Evolutionary conservation across 2,329 filamentous ascomycete genomes (phyloP).

Genomic region (Colletotrichum theobromicola): DNA sequence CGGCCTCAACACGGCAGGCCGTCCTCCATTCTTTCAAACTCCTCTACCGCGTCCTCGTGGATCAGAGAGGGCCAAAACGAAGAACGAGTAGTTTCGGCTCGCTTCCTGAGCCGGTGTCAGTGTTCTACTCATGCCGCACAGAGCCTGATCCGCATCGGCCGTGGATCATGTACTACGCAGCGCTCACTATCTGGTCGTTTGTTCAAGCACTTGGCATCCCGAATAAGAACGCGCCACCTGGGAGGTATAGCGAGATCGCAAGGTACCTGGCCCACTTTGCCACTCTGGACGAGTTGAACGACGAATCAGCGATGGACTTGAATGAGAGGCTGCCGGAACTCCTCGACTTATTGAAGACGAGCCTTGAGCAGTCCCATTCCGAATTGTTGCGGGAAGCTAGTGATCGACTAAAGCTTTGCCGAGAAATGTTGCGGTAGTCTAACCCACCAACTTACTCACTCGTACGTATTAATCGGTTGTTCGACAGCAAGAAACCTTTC

Average conservation of each 20-base stretch:
- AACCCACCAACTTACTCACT: rapidly evolving
- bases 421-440: slow-evolving; percentile 45
- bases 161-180: slow-evolving; percentile 90
- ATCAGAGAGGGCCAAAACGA: slow-evolving; percentile 43
- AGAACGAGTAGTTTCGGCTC: slow-evolving; percentile 21
- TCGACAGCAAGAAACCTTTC: background rate
- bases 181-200: slow-evolving; percentile 86
- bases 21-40: slow-evolving; percentile 86
- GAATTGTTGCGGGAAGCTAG: slow-evolving; percentile 82
- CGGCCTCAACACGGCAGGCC: slow-evolving; percentile 77
- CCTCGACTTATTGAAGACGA: slow-evolving; percentile 46
- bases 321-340: slow-evolving; percentile 58
- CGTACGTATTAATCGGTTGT: background rate
- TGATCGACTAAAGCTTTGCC: slow-evolving; percentile 72
- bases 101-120: slow-evolving; percentile 37
- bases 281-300: slow-evolving; percentile 71
- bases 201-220: slow-evolving; percentile 73
- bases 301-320: slow-evolving; percentile 69
- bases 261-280: slow-evolving; percentile 67
- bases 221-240: slow-evolving; percentile 6
- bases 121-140: slow-evolving; percentile 73
- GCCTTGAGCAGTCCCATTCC: slow-evolving; percentile 52
- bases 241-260: slow-evolving; percentile 36
- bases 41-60: slow-evolving; percentile 75
- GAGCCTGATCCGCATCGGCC: slow-evolving; percentile 85